These are phyloP conservation scores for Solanum hybrid DNA, from an alignment of 305 asterid genomes.

Conservation along the genomic window DNA sequence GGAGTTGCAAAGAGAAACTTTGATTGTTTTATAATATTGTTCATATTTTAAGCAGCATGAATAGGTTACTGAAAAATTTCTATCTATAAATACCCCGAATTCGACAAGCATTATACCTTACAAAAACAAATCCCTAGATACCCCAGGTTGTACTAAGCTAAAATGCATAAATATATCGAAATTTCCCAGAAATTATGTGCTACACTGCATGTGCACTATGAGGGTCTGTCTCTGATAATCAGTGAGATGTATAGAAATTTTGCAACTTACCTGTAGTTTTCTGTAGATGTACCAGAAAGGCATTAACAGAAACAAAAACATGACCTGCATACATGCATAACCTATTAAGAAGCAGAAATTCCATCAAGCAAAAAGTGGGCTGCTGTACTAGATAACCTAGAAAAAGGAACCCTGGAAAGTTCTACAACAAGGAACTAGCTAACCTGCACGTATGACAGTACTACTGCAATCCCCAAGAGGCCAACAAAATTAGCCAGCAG, in stretches of 20 bases:
- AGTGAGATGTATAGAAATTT: conserved; percentile 1
- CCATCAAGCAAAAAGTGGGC: neutral
- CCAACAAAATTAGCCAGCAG: conserved; percentile 91
- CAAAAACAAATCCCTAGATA: neutral
- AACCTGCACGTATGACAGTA: conserved; percentile 82
- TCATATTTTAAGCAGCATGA: neutral
- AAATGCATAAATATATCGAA: neutral
- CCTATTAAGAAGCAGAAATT: neutral
- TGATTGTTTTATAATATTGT: neutral
- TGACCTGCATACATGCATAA: conserved; percentile 40
- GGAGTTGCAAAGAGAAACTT: neutral
- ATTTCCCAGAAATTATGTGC: neutral
- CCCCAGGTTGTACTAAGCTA: neutral
- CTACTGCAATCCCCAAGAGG: conserved; percentile 72
- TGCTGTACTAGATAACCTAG: neutral
- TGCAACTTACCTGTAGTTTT: conserved; percentile 58
- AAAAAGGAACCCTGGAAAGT: neutral
- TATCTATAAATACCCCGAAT: neutral
- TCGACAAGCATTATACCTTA: neutral
- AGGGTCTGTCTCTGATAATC: neutral
- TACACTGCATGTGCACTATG: neutral
- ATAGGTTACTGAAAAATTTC: neutral
- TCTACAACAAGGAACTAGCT: neutral
- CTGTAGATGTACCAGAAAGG: conserved; percentile 90
- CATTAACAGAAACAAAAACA: conserved; percentile 62